phyloP scores from a whole-genome alignment of 2,329 filamentous ascomycete genomes.

The Xylariaceae sp. region DNA sequence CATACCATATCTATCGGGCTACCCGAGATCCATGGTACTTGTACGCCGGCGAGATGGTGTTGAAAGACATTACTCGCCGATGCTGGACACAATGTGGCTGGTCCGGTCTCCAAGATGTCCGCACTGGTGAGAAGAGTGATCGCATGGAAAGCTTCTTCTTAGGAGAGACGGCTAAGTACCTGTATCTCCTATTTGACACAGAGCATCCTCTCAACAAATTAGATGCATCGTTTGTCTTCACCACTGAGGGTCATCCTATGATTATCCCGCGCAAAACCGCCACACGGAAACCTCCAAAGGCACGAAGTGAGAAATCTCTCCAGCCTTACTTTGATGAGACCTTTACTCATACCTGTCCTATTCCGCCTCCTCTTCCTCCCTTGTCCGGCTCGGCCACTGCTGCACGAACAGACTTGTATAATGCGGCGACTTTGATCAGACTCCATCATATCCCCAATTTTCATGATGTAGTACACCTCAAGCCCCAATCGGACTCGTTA shows the following conservation, averaged over 20 bases:
- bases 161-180: slow-evolving; percentile 92
- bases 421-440: slow-evolving; percentile 78
- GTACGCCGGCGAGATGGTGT: slow-evolving; percentile 90
- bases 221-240: slow-evolving; percentile 87
- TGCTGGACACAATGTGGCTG: slow-evolving; percentile 92
- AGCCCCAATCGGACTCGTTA: slow-evolving; percentile 12
- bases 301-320: slow-evolving; percentile 24
- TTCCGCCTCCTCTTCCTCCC: slow-evolving; percentile 52
- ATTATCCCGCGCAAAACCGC: slow-evolving; percentile 60
- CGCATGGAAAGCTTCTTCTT: slow-evolving; percentile 99
- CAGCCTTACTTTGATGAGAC: slow-evolving; percentile 38
- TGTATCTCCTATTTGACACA: slow-evolving; percentile 84
- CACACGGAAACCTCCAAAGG: slow-evolving; percentile 19
- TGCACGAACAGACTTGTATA: slow-evolving; percentile 75
- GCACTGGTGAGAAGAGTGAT: slow-evolving; percentile 79
- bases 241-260: slow-evolving; percentile 90
- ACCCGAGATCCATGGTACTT: slow-evolving; percentile 95
- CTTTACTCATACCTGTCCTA: slow-evolving; percentile 61
- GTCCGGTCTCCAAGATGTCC: slow-evolving; percentile 80
- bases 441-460: slow-evolving; percentile 70
- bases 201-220: slow-evolving; percentile 81
- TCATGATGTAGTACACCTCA: slow-evolving; percentile 39
- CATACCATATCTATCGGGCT: slow-evolving; percentile 90
- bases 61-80: slow-evolving; percentile 78
- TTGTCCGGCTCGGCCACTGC: slow-evolving; percentile 76